These are phyloP conservation scores for Globisporangium recalcitrans DNA, from an alignment of 352 stramenopile genomes.

Conservation along the genomic window DNA sequence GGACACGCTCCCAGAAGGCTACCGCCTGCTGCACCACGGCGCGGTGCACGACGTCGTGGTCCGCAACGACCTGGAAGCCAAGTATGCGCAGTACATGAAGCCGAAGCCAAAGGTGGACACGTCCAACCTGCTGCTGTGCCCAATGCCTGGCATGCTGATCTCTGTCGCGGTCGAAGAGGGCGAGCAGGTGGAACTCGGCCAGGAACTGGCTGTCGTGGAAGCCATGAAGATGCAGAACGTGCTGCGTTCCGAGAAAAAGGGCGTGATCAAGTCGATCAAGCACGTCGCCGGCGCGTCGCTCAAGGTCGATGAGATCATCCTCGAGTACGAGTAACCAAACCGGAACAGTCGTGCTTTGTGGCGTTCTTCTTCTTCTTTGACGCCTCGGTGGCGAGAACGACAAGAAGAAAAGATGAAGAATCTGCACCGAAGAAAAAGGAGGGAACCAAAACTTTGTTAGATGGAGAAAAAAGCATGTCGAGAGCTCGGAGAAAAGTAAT, in stretches of 20 bases:
- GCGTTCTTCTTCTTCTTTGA: background rate
- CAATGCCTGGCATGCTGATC: conserved; percentile 94
- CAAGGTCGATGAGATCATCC: conserved; percentile 88
- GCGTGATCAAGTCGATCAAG: conserved; percentile 80
- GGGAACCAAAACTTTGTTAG: too few relatives aligned
- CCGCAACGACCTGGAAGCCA: conserved; percentile 83
- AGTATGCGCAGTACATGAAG: conserved; percentile 87
- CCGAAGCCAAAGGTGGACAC: conserved; percentile 89
- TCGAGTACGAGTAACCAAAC: conserved; percentile 85
- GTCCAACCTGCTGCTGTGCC: conserved; percentile 87
- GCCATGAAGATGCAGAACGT: conserved; percentile 99
- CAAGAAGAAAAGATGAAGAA: background rate
- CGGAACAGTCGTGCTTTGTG: background rate
- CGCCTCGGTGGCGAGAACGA: background rate
- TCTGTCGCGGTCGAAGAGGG: conserved; percentile 80
- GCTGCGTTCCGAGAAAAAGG: conserved; percentile 87
- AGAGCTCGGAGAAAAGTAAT: too few relatives aligned
- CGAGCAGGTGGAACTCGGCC: conserved; percentile 90
- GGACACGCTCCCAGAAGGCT: conserved; percentile 58
- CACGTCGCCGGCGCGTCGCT: conserved; percentile 85
- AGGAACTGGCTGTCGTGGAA: conserved; percentile 94
- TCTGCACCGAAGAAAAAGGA: too few relatives aligned
- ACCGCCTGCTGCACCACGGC: conserved; percentile 80
- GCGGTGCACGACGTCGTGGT: conserved; percentile 87
- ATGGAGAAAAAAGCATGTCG: too few relatives aligned